These are phyloP conservation scores for Candida xyloterini DNA, from an alignment of 805 yeast species.

Conservation along the genomic window DNA sequence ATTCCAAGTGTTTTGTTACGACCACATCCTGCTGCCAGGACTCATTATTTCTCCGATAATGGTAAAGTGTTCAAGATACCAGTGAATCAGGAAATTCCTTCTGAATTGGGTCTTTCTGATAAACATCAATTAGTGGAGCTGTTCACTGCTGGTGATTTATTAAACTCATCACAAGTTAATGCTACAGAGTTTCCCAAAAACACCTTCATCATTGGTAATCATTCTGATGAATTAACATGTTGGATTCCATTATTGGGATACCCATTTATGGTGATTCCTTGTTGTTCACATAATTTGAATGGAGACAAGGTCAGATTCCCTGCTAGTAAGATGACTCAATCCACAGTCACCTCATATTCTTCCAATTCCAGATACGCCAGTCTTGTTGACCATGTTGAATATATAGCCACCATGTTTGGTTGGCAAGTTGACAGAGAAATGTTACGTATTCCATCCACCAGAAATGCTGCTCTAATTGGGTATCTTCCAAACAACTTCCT, in stretches of 20 bases:
- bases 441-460: slow-evolving; percentile 89
- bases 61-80: slow-evolving; percentile 60
- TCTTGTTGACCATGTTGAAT: slow-evolving; percentile 79
- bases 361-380: slow-evolving; percentile 74
- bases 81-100: slow-evolving; percentile 30
- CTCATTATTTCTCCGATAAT: slow-evolving; percentile 56
- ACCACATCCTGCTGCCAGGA: slow-evolving; percentile 62
- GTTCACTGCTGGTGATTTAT: slow-evolving; percentile 51
- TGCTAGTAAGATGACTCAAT: slow-evolving; percentile 34
- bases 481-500: slow-evolving; percentile 33
- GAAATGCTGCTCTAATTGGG: slow-evolving; percentile 89
- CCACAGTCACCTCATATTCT: slow-evolving; percentile 26
- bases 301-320: slow-evolving; percentile 73
- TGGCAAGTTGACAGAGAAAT: slow-evolving; percentile 86
- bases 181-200: slow-evolving; percentile 64
- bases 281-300: slow-evolving; percentile 85
- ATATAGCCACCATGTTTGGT: slow-evolving; percentile 63
- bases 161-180: slow-evolving; percentile 53
- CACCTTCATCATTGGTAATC: slow-evolving; percentile 89
- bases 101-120: slow-evolving; percentile 13
- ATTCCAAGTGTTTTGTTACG: slow-evolving; percentile 73
- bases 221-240: slow-evolving; percentile 90
- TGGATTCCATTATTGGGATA: slow-evolving; percentile 89
- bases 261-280: slow-evolving; percentile 91
- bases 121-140: slow-evolving; percentile 48